A percentile compares a stretch with the other conserved stretches of the same genome.
Evolutionary conservation across 129 eudicot species (phyloP).

Genomic region (Lactuca saligna): DNA sequence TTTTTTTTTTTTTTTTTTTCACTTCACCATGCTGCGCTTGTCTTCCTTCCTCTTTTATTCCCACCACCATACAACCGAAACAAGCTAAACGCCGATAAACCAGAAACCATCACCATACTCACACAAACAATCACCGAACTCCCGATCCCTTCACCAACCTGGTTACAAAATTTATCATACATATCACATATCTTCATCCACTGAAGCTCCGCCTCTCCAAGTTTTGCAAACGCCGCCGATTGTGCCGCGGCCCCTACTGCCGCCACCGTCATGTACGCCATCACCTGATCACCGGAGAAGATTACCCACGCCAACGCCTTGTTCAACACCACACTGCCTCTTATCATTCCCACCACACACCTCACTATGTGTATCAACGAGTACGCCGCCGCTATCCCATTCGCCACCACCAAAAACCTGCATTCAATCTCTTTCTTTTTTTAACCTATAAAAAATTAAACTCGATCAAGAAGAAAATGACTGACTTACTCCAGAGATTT

Average conservation of each 20-base stretch:
- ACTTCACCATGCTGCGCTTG: conserved; percentile 41
- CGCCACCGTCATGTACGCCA: conserved; percentile 60
- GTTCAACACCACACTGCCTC: conserved; percentile 70
- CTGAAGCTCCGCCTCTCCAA: conserved; percentile 61
- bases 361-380: conserved; percentile 69
- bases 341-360: conserved; percentile 70
- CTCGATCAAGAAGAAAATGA: neutral
- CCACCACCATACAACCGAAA: conserved; percentile 72
- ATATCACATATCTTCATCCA: conserved; percentile 82
- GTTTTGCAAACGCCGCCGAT: conserved; percentile 51
- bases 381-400: conserved; percentile 82
- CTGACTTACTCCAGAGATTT: conserved; percentile 67
- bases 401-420: conserved; percentile 75
- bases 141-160: conserved; percentile 70
- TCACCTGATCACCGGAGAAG: conserved; percentile 91
- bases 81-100: conserved; percentile 70
- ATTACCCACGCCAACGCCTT: conserved; percentile 92
- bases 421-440: neutral
- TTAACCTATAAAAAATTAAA: neutral
- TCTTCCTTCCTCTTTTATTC: conserved; percentile 45
- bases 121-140: conserved; percentile 52
- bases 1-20: neutral
- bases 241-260: conserved; percentile 73
- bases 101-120: conserved; percentile 58
- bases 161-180: conserved; percentile 77